Evolutionary conservation across 1,139 yeast species (phyloP).

Genomic region (Candida tetrigidarum): DNA sequence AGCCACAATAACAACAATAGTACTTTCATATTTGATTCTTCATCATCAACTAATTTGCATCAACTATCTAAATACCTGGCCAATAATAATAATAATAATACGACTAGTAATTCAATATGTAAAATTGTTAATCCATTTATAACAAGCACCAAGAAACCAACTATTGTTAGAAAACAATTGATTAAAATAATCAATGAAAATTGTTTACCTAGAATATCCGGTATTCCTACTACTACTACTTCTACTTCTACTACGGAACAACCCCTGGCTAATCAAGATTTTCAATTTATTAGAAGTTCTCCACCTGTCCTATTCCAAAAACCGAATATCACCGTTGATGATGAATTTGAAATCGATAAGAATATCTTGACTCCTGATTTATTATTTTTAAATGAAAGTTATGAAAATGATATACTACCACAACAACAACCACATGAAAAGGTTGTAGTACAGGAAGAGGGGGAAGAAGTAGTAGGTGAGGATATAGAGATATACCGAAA

Average conservation of each 20-base stretch:
- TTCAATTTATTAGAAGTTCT: conserved; percentile 13
- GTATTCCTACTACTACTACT: not conserved
- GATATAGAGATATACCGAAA: conserved; percentile 17
- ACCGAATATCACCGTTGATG: conserved; percentile 4
- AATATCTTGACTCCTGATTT: conserved; percentile 27
- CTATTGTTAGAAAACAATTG: conserved; percentile 3
- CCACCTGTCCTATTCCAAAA: conserved; percentile 7
- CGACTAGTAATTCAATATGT: not conserved
- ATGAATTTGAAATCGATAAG: conserved; percentile 22
- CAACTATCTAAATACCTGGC: not conserved
- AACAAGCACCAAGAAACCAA: not conserved
- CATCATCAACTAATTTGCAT: conserved; percentile 7
- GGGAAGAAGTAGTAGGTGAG: conserved; percentile 6
- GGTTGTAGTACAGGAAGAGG: not conserved
- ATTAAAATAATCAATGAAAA: conserved; percentile 12
- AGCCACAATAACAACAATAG: not conserved
- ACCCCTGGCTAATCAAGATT: not conserved
- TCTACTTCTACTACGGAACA: too few species aligned
- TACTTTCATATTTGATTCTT: conserved; percentile 5
- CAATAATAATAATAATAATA: too few species aligned
- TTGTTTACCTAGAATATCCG: conserved; percentile 6
- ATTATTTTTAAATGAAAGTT: not conserved
- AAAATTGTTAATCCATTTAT: conserved; percentile 12
- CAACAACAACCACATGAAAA: conserved; percentile 4
- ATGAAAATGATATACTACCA: not conserved